Percentiles rank a stretch among this genome's conserved stretches.
Evolutionary conservation across 1,139 yeast genomes (phyloP).

Genomic region (Yamadazyma atlantica): DNA sequence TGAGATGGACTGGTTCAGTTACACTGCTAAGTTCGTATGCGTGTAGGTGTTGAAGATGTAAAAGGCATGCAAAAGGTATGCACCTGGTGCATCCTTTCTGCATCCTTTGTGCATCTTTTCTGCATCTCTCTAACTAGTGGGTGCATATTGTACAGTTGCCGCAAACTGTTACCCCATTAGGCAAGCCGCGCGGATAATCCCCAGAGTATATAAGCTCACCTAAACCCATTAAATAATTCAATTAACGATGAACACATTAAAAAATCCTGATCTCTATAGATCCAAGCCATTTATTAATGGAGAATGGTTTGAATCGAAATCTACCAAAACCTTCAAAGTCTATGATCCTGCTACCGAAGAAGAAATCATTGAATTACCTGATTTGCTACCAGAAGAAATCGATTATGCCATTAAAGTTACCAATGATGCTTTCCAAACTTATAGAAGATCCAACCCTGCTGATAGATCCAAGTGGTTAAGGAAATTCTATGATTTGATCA

Average conservation of each 20-base stretch:
- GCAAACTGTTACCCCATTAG: too few species aligned
- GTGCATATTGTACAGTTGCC: too few species aligned
- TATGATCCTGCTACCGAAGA: conserved; percentile 73
- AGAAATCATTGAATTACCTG: conserved; percentile 55
- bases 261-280: conserved; percentile 57
- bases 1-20: too few species aligned
- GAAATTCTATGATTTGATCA: conserved; percentile 47
- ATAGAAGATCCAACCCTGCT: conserved; percentile 59
- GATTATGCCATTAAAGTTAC: conserved; percentile 66
- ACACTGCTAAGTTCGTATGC: too few species aligned
- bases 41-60: too few species aligned
- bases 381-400: conserved; percentile 54
- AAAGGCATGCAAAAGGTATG: too few species aligned
- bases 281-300: conserved; percentile 68
- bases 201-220: conserved; percentile 3
- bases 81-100: too few species aligned
- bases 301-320: conserved; percentile 56
- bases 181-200: conserved; percentile 11
- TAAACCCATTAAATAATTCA: not conserved
- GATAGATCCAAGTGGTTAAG: conserved; percentile 67
- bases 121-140: too few species aligned
- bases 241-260: conserved; percentile 22
- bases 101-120: too few species aligned
- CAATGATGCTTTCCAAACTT: conserved; percentile 55
- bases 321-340: conserved; percentile 61